A percentile compares a stretch with the other conserved stretches of the same genome.
These are phyloP conservation scores for Strobilomyces echinocephalus DNA, from an alignment of 768 basidiomycete species.

Conservation along the genomic window DNA sequence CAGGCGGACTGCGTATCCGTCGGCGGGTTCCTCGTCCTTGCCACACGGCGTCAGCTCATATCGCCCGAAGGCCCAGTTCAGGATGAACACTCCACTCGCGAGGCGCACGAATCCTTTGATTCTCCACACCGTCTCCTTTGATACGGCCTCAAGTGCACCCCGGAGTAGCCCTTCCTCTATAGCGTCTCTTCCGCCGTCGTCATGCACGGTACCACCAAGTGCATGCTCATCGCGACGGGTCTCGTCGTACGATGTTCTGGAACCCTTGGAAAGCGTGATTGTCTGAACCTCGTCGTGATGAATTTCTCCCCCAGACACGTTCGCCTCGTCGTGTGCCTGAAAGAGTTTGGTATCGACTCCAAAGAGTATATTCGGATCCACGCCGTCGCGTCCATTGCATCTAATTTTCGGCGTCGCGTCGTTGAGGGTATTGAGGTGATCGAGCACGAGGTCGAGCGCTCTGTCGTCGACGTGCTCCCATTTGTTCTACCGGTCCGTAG, in stretches of 20 bases:
- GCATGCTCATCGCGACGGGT: conserved; percentile 3
- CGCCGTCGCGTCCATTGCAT: conserved; percentile 56
- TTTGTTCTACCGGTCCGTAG: conserved; percentile 59
- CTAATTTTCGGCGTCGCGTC: conserved; percentile 83
- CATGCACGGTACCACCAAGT: background rate
- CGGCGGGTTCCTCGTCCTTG: conserved; percentile 15
- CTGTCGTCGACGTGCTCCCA: conserved; percentile 82
- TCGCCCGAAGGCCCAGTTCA: conserved; percentile 95
- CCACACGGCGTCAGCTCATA: conserved; percentile 55
- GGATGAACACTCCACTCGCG: conserved; percentile 41
- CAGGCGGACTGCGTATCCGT: conserved; percentile 45
- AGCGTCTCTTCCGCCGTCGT: conserved; percentile 14
- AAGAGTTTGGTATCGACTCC: conserved; percentile 87
- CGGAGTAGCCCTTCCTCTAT: conserved; percentile 39
- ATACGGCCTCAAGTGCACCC: conserved; percentile 45
- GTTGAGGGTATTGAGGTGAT: conserved; percentile 86
- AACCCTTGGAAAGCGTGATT: conserved; percentile 53
- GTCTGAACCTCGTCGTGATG: conserved; percentile 89
- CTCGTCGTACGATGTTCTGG: conserved; percentile 12
- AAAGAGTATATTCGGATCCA: conserved; percentile 78
- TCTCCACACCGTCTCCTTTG: conserved; percentile 70
- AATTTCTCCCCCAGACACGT: conserved; percentile 17
- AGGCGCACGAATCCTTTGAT: conserved; percentile 84
- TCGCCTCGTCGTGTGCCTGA: conserved; percentile 7
- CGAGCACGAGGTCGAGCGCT: conserved; percentile 74